Evolutionary conservation across 75 land plant species (phyloP).

Genomic region (Adiantum capillusveneris): DNA sequence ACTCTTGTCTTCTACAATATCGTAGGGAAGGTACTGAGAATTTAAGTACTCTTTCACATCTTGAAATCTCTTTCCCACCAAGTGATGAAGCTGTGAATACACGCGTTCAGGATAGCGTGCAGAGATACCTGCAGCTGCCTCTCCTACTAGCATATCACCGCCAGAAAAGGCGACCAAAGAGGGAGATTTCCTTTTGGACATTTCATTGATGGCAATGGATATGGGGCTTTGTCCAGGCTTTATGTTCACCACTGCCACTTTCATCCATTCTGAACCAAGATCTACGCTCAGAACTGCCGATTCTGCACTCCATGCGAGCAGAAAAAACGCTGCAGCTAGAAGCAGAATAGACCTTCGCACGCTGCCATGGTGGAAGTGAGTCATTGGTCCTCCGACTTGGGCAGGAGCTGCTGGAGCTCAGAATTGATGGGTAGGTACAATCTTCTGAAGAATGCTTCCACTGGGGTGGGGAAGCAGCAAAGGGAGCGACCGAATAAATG

Average conservation of each 20-base stretch:
- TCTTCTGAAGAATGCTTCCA: no score
- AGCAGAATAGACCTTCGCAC: no score
- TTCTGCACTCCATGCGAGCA: conserved; percentile 7
- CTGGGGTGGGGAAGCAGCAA: no score
- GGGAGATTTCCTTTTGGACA: conserved; percentile 94
- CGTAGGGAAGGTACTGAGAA: conserved; percentile 51
- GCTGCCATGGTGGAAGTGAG: no score
- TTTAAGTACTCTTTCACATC: conserved; percentile 23
- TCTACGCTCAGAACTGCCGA: conserved; percentile 71
- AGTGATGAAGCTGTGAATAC: conserved; percentile 45
- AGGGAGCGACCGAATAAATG: no score
- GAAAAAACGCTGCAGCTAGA: background rate
- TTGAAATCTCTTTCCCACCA: conserved; percentile 50
- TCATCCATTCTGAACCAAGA: conserved; percentile 91
- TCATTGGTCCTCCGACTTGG: no score
- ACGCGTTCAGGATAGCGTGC: conserved; percentile 83
- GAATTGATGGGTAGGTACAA: no score
- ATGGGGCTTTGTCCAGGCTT: conserved; percentile 88
- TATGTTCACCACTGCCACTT: conserved; percentile 90
- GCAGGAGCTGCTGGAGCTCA: no score
- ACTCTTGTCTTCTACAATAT: conserved; percentile 62
- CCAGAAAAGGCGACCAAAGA: conserved; percentile 62
- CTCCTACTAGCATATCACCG: conserved; percentile 68
- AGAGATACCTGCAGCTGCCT: conserved; percentile 68
- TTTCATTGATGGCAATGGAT: conserved; percentile 84